Conservation (phyloP, 768 basidiomycete species). For the Psilocybe subaeruginosa region DNA sequence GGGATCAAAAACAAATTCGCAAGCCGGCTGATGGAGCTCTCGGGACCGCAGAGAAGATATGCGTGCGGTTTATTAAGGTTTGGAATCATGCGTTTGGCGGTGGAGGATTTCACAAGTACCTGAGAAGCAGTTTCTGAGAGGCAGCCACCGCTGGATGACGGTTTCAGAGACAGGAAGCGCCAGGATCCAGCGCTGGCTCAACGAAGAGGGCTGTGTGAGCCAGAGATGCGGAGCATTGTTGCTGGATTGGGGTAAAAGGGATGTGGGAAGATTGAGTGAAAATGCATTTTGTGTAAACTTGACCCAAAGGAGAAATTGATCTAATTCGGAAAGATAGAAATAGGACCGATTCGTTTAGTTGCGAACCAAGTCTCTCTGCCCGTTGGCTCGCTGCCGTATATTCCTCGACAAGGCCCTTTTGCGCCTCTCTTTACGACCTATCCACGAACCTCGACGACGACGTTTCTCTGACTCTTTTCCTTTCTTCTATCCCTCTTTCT, state of each 20-base stretch:
- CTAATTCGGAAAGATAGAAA: slow-evolving; percentile 32
- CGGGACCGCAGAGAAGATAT: slow-evolving; percentile 10
- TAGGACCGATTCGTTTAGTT: slow-evolving; percentile 35
- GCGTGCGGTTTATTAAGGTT: slow-evolving; percentile 21
- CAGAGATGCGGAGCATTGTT: slow-evolving; percentile 9
- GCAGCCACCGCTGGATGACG: too few relatives aligned
- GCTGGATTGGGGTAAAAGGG: slow-evolving; percentile 5
- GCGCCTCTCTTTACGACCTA: slow-evolving; percentile 60
- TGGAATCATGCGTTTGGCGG: slow-evolving; percentile 19
- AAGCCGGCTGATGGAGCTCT: slow-evolving; percentile 10
- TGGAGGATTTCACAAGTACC: too few relatives aligned
- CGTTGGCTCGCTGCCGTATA: slow-evolving; percentile 35
- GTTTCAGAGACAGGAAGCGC: not conserved
- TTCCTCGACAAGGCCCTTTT: slow-evolving; percentile 31
- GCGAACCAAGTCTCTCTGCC: slow-evolving; percentile 35
- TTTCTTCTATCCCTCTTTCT: slow-evolving; percentile 24
- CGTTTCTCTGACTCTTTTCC: slow-evolving; percentile 26
- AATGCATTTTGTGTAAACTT: slow-evolving; percentile 12
- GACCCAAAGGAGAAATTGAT: slow-evolving; percentile 11
- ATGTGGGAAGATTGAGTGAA: slow-evolving; percentile 17
- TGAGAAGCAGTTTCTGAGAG: too few relatives aligned
- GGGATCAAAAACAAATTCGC: too few relatives aligned
- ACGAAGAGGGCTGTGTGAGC: slow-evolving; percentile 8
- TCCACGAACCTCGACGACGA: slow-evolving; percentile 72
- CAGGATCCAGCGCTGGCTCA: not conserved